Percentiles rank a stretch among this genome's conserved stretches.
Conservation (phyloP, 176 grass and related monocot genomes). For the Secale cereale region DNA sequence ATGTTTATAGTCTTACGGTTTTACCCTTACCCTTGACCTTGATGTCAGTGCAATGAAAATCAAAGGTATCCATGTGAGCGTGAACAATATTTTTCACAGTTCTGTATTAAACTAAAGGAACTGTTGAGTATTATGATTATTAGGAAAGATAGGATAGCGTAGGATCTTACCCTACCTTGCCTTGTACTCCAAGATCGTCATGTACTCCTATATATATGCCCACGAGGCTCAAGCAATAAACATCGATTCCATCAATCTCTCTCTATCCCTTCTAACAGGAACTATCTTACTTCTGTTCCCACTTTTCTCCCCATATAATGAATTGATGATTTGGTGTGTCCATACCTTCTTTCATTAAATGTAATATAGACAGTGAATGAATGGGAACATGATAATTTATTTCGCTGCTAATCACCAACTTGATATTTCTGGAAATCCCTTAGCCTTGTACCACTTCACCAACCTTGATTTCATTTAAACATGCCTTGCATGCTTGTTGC, state of each 20-base stretch:
- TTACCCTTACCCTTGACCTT: not conserved
- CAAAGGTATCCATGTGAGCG: not conserved
- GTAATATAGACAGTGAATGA: not conserved
- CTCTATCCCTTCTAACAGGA: too few relatives aligned
- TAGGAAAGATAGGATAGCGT: too few relatives aligned
- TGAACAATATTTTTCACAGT: not conserved
- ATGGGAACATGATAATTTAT: not conserved
- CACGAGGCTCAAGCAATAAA: too few relatives aligned
- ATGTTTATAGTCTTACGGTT: not conserved
- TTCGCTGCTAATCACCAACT: not conserved
- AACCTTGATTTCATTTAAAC: not conserved
- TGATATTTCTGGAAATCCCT: constrained; percentile 9
- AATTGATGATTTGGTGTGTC: not conserved
- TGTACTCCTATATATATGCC: too few relatives aligned
- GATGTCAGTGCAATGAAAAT: not conserved
- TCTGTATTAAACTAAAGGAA: not conserved
- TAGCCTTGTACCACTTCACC: not conserved
- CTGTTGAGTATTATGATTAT: too few relatives aligned
- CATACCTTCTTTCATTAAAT: not conserved
- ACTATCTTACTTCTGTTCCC: not conserved
- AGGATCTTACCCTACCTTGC: too few relatives aligned
- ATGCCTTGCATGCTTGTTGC: not conserved
- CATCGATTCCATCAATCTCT: too few relatives aligned
- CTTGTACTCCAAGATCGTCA: too few relatives aligned
- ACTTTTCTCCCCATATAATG: not conserved